Percentiles rank a stretch among this genome's conserved stretches.
Conservation (phyloP, 2,329 filamentous ascomycete genomes). For the Colletotrichum camelliae region DNA sequence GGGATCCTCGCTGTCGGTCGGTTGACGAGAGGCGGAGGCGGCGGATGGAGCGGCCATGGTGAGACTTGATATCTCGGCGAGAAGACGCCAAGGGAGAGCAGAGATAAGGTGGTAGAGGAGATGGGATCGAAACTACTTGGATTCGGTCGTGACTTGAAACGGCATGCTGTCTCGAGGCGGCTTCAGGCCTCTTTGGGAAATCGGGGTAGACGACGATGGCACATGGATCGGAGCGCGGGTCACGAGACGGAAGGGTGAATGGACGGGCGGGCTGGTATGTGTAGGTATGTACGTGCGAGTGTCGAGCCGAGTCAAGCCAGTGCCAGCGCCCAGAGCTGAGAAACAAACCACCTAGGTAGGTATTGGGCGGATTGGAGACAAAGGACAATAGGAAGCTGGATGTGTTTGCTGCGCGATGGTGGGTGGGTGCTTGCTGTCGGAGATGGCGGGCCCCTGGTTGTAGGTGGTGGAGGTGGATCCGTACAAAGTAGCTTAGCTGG, state of each 20-base stretch:
- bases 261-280: neutral
- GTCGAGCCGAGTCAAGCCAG: neutral
- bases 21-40: conserved; percentile 1
- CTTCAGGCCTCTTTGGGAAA: conserved; percentile 18
- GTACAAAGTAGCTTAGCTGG: neutral
- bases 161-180: conserved; percentile 21
- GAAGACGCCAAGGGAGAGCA: neutral
- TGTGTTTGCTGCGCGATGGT: neutral
- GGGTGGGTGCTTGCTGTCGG: neutral
- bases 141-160: conserved; percentile 17
- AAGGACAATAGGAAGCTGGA: neutral
- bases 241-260: neutral
- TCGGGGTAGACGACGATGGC: neutral
- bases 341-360: neutral
- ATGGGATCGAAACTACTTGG: conserved; percentile 15
- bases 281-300: neutral
- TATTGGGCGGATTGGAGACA: neutral
- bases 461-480: neutral
- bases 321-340: neutral
- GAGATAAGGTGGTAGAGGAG: neutral
- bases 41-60: conserved; percentile 8
- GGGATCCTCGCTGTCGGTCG: conserved; percentile 9
- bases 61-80: neutral
- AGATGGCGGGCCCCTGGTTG: neutral
- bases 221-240: conserved; percentile 1